These are phyloP conservation scores for Xerocomus spinulosus DNA, from an alignment of 768 basidiomycete species.

Conservation along the genomic window DNA sequence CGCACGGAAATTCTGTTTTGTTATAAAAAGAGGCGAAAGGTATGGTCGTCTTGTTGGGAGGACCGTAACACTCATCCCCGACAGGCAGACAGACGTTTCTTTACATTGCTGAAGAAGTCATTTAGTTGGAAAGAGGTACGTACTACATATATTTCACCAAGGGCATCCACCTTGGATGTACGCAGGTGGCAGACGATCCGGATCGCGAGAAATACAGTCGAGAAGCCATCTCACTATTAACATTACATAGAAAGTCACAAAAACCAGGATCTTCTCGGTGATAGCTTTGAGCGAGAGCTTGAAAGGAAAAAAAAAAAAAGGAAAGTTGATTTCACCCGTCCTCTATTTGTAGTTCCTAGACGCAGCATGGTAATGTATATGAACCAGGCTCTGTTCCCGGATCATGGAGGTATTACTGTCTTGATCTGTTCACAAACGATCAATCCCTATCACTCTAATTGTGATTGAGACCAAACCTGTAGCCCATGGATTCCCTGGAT, in stretches of 20 bases:
- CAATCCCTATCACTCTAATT: background rate
- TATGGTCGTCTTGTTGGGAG: constrained; percentile 22
- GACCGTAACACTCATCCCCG: constrained; percentile 1
- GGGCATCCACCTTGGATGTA: constrained; percentile 1
- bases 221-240: constrained; percentile 65
- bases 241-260: constrained; percentile 21
- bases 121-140: constrained; percentile 69
- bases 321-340: background rate
- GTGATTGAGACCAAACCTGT: constrained; percentile 55
- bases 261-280: background rate
- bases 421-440: constrained; percentile 35
- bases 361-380: constrained; percentile 1
- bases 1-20: constrained; percentile 78
- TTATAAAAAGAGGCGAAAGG: constrained; percentile 92
- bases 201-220: constrained; percentile 50
- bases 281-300: background rate
- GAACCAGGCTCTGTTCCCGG: background rate
- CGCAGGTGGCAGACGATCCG: constrained; percentile 62
- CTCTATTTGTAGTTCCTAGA: constrained; percentile 9
- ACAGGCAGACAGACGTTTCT: constrained; percentile 88
- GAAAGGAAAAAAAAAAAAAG: background rate
- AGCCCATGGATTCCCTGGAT: constrained; percentile 90
- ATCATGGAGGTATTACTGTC: constrained; percentile 32
- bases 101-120: constrained; percentile 68
- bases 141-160: background rate